These are phyloP conservation scores for Trichosporon sp. DNA, from an alignment of 1,284 basidiomycete genomes.

Conservation along the genomic window DNA sequence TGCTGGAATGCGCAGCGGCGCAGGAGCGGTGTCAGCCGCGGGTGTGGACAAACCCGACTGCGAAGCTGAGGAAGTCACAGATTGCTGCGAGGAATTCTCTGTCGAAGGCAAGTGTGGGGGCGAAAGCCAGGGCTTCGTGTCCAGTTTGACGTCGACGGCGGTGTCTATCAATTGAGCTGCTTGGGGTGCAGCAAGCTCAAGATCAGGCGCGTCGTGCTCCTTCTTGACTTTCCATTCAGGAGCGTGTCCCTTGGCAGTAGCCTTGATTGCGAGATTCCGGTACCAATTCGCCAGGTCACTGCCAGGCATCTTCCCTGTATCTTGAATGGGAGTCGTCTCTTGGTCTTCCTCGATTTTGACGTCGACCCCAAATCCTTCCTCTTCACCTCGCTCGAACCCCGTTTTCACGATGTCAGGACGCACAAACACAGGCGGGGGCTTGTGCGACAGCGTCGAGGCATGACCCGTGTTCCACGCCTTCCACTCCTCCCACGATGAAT, in stretches of 20 bases:
- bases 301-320: slow-evolving; percentile 30
- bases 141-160: neutral
- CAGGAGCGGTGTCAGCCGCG: neutral
- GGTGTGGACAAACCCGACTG: neutral
- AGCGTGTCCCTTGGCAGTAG: neutral
- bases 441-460: slow-evolving; percentile 39
- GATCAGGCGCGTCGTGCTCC: neutral
- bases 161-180: neutral
- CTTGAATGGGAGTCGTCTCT: neutral
- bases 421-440: slow-evolving; percentile 46
- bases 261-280: slow-evolving; percentile 28
- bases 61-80: neutral
- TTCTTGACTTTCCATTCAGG: slow-evolving; percentile 8
- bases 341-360: slow-evolving; percentile 23
- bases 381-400: slow-evolving; percentile 41
- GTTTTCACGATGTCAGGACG: slow-evolving; percentile 38
- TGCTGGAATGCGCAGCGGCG: slow-evolving; percentile 38
- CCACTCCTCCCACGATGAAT: slow-evolving; percentile 33
- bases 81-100: neutral
- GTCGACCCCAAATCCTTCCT: slow-evolving; percentile 42
- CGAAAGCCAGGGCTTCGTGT: neutral
- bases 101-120: neutral
- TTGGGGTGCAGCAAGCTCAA: neutral
- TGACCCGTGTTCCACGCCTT: slow-evolving; percentile 51
- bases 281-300: slow-evolving; percentile 48